Conservation (phyloP, 2,329 filamentous ascomycete genomes). For the Nothophoma quercina region DNA sequence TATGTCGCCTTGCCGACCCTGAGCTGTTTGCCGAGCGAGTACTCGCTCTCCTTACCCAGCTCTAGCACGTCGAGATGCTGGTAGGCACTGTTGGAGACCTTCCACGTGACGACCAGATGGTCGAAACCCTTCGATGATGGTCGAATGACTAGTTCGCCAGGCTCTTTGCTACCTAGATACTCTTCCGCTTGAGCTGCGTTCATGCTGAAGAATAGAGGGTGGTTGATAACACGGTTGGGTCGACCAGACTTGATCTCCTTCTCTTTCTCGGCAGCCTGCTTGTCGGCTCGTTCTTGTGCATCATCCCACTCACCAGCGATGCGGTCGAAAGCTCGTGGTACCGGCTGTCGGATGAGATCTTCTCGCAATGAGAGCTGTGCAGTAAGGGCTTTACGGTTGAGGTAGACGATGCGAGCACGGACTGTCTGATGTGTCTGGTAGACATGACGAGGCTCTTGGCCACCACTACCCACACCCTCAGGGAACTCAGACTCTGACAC, state of each 20-base stretch:
- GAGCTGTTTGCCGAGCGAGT: slow-evolving; percentile 85
- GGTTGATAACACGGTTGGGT: slow-evolving; percentile 94
- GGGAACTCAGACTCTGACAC: slow-evolving; percentile 85
- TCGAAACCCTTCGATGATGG: slow-evolving; percentile 95
- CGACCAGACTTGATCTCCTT: slow-evolving; percentile 87
- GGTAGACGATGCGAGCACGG: slow-evolving; percentile 84
- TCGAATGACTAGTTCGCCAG: slow-evolving; percentile 92
- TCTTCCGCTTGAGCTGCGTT: slow-evolving; percentile 93
- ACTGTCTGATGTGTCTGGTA: slow-evolving; percentile 83
- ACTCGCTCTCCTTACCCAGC: slow-evolving; percentile 96
- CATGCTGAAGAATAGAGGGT: slow-evolving; percentile 93
- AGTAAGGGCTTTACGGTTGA: slow-evolving; percentile 86
- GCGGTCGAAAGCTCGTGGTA: slow-evolving; percentile 63
- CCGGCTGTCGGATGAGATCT: slow-evolving; percentile 74
- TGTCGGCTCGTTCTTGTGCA: slow-evolving; percentile 79
- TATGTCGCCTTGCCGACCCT: slow-evolving; percentile 92
- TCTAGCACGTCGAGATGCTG: slow-evolving; percentile 98
- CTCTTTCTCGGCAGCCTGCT: slow-evolving; percentile 77
- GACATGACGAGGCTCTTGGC: slow-evolving; percentile 64
- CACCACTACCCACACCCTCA: slow-evolving; percentile 64
- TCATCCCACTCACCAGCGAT: slow-evolving; percentile 88
- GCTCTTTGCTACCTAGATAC: slow-evolving; percentile 83
- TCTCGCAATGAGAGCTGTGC: slow-evolving; percentile 87
- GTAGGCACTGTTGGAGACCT: slow-evolving; percentile 94
- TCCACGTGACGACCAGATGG: slow-evolving; percentile 96